phyloP scores from a whole-genome alignment of 805 yeast genomes.

The Candida orba region DNA sequence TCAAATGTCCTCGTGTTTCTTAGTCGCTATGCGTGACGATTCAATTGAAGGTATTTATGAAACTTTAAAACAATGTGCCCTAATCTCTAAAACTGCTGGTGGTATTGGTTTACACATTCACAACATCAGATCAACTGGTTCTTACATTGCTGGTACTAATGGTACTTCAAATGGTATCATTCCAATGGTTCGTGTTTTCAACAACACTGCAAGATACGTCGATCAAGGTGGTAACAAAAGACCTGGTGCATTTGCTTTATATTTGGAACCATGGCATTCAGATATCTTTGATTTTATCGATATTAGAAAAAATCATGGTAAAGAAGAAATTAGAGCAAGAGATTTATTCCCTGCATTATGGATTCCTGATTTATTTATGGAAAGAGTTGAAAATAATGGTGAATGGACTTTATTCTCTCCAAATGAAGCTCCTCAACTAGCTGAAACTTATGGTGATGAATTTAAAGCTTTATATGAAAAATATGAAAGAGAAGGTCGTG shows the following conservation, averaged over 20 bases:
- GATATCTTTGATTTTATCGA: slow-evolving; percentile 85
- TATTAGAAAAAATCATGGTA: slow-evolving; percentile 88
- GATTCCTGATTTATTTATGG: slow-evolving; percentile 94
- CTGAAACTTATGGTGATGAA: slow-evolving; percentile 79
- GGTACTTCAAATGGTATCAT: slow-evolving; percentile 90
- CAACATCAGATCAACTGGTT: slow-evolving; percentile 79
- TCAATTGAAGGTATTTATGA: slow-evolving; percentile 93
- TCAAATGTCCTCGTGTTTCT: slow-evolving; percentile 86
- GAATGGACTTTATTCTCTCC: slow-evolving; percentile 92
- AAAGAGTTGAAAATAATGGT: slow-evolving; percentile 68
- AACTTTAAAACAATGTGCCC: slow-evolving; percentile 80
- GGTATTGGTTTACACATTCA: slow-evolving; percentile 90
- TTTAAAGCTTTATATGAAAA: slow-evolving; percentile 63
- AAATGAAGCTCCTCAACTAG: slow-evolving; percentile 77
- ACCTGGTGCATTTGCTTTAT: slow-evolving; percentile 95
- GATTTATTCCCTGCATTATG: slow-evolving; percentile 90
- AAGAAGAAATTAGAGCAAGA: slow-evolving; percentile 88
- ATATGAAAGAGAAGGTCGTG: slow-evolving; percentile 68
- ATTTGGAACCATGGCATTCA: slow-evolving; percentile 95
- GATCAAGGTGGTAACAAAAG: slow-evolving; percentile 98
- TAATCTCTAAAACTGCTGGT: slow-evolving; percentile 91
- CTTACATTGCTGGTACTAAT: slow-evolving; percentile 85
- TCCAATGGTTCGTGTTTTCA: slow-evolving; percentile 95
- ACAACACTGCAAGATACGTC: slow-evolving; percentile 93
- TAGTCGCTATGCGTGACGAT: slow-evolving; percentile 87